A percentile compares a stretch with the other conserved stretches of the same genome.
Conservation (phyloP, 805 yeast genomes). For the Wickerhamiella kazuoi region DNA sequence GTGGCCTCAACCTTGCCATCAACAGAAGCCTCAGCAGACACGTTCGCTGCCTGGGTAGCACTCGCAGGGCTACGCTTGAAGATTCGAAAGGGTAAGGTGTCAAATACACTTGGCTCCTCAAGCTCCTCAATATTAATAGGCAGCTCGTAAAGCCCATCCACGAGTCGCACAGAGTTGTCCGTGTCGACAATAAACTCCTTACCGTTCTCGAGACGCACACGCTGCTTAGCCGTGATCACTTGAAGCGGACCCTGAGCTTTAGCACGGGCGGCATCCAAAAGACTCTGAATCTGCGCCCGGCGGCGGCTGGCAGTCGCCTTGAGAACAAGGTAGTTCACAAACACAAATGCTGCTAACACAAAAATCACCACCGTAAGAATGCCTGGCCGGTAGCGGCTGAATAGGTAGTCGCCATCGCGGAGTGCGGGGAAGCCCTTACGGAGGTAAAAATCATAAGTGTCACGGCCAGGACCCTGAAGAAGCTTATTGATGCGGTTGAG, state of each 20-base stretch:
- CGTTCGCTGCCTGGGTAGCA: neutral
- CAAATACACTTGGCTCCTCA: slow-evolving; percentile 19
- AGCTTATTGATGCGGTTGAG: slow-evolving; percentile 62
- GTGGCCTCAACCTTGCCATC: too few relatives aligned
- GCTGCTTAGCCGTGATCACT: slow-evolving; percentile 15
- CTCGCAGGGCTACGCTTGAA: neutral
- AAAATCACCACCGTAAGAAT: slow-evolving; percentile 32
- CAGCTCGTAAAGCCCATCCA: slow-evolving; percentile 16
- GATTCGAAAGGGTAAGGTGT: slow-evolving; percentile 16
- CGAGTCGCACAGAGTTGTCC: slow-evolving; percentile 18
- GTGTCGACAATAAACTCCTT: slow-evolving; percentile 21
- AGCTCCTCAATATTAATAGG: slow-evolving; percentile 17
- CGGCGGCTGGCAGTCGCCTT: slow-evolving; percentile 40
- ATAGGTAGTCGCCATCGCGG: slow-evolving; percentile 48
- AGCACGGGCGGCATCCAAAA: slow-evolving; percentile 18
- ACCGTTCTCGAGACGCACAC: slow-evolving; percentile 17
- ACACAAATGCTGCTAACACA: slow-evolving; percentile 32
- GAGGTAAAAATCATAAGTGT: slow-evolving; percentile 71
- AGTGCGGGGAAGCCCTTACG: slow-evolving; percentile 70
- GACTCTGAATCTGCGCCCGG: slow-evolving; percentile 30
- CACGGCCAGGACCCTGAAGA: slow-evolving; percentile 38
- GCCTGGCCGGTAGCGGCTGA: slow-evolving; percentile 52
- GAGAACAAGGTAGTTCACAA: slow-evolving; percentile 41
- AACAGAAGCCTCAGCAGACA: neutral
- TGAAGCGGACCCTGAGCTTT: slow-evolving; percentile 17